phyloP scores from a whole-genome alignment of 371 early-diverging fungal genomes.

The Nematocida sp. region DNA sequence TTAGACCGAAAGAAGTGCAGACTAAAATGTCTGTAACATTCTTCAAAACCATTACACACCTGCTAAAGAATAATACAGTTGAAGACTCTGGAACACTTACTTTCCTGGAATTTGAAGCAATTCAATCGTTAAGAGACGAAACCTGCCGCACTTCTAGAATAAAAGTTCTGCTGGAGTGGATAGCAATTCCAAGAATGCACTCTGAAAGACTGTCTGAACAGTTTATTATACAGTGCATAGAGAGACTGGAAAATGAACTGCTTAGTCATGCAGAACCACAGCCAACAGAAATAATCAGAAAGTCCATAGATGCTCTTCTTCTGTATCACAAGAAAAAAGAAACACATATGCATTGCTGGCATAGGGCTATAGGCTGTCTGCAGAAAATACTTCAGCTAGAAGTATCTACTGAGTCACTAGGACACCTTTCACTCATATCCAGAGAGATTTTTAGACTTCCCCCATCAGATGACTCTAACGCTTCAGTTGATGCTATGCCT shows the following conservation, averaged over 20 bases:
- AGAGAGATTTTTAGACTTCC: conserved; percentile 26
- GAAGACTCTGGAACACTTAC: not conserved
- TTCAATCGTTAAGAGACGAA: conserved; percentile 1
- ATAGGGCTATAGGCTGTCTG: not conserved
- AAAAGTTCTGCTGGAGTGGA: conserved; percentile 21
- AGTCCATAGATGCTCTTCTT: conserved; percentile 16
- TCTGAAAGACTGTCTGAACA: not conserved
- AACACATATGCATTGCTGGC: conserved; percentile 4
- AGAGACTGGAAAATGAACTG: not conserved
- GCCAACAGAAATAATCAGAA: not conserved
- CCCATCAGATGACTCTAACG: not conserved
- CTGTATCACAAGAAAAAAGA: conserved; percentile 30
- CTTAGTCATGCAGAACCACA: not conserved
- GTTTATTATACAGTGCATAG: conserved; percentile 29
- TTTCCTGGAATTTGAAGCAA: conserved; percentile 45
- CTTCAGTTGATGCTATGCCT: not conserved
- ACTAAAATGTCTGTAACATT: not conserved
- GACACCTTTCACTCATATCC: conserved; percentile 8
- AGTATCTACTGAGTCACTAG: not conserved
- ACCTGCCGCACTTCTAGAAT: not conserved
- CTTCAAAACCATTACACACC: conserved; percentile 9
- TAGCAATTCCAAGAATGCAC: not conserved
- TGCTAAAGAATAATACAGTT: conserved; percentile 16
- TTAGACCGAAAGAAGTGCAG: not conserved
- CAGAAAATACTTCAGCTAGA: conserved; percentile 29